Base-by-base conservation (phyloP, 2,329 filamentous ascomycete genomes). In the Tolypocladium ovalisporum region DNA sequence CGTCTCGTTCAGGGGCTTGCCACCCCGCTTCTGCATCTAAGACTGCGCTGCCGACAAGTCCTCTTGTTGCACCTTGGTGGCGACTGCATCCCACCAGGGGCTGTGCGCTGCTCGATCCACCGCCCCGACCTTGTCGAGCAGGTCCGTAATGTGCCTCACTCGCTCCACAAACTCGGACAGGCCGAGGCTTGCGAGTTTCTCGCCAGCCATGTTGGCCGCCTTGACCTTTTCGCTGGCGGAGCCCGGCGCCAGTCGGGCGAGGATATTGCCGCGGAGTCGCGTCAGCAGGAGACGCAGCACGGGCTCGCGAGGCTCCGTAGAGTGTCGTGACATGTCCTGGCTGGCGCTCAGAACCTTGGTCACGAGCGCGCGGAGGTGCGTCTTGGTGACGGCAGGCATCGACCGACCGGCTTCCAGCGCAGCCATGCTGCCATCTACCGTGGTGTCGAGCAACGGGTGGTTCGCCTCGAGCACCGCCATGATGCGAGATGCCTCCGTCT, bases 151-250 rank as follows among this genome's bases (percentile, higher is more conserved):
- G 54, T 83, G 82, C 36, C 85, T 78, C 17, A 91, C 83, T 59
- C 80, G 82, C 34, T 82, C 80, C 19, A 87, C 84, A 67, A 91
- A 91, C 70, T 92, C 88, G 0, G 85, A 85, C 57, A 92, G 72
- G 0, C 88, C 88, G 22, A 88, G 78, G 2, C 80, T 79, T 0
- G 86, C 86, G 9, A 92, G 77, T 58, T 82, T 85, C 69, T 91
- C 88, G 13, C 82, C 83, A 0, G 86, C 87, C 0, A 79, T 84
- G 63, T 82, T 88, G 0, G 86, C 84, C 15, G 83, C 85, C 64
- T 83, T 83, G 58, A 88, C 83, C 64, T 88, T 84, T 66, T 91
- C 88, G 54, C 80, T 85, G 5, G 85, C 82, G 55, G 84, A 88
- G 29, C 77, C 81, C 5, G 87, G 85, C 47, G 81, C 79, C 35